Conservation (phyloP, 148 eudicot species). For the Diospyros lotus region DNA sequence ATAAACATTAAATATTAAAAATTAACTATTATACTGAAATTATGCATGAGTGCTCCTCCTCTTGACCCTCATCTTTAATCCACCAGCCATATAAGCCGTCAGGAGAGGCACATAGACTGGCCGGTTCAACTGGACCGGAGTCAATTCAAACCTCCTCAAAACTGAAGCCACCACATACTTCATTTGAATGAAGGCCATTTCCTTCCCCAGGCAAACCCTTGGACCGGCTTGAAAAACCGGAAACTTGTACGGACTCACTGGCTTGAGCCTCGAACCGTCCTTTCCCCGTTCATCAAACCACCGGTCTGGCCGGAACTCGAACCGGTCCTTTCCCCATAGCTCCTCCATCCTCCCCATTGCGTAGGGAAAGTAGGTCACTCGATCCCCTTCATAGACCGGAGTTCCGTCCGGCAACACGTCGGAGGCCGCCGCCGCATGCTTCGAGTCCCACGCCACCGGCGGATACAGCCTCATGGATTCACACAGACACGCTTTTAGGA, state of each 20-base stretch:
- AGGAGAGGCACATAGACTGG: conserved; percentile 71
- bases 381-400: conserved; percentile 38
- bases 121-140: conserved; percentile 31
- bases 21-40: too few relatives aligned
- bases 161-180: conserved; percentile 78
- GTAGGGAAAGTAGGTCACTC: conserved; percentile 80
- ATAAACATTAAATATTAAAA: too few relatives aligned
- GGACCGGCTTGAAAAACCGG: conserved; percentile 96
- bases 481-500: conserved; percentile 57
- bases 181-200: conserved; percentile 88
- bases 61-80: conserved; percentile 57
- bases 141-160: conserved; percentile 53
- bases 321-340: conserved; percentile 68
- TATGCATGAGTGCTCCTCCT: conserved; percentile 12
- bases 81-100: conserved; percentile 85
- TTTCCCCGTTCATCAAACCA: conserved; percentile 40
- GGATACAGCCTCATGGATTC: conserved; percentile 86
- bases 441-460: conserved; percentile 95
- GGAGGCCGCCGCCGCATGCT: conserved; percentile 48
- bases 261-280: conserved; percentile 22
- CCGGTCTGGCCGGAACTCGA: conserved; percentile 61
- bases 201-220: conserved; percentile 83
- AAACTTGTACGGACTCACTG: conserved; percentile 55
- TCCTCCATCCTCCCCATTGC: conserved; percentile 91
- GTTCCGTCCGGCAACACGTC: conserved; percentile 87